A percentile compares a stretch with the other conserved stretches of the same genome.
These are phyloP conservation scores for Clavispora santaluciae DNA, from an alignment of 805 yeast genomes.

Conservation along the genomic window DNA sequence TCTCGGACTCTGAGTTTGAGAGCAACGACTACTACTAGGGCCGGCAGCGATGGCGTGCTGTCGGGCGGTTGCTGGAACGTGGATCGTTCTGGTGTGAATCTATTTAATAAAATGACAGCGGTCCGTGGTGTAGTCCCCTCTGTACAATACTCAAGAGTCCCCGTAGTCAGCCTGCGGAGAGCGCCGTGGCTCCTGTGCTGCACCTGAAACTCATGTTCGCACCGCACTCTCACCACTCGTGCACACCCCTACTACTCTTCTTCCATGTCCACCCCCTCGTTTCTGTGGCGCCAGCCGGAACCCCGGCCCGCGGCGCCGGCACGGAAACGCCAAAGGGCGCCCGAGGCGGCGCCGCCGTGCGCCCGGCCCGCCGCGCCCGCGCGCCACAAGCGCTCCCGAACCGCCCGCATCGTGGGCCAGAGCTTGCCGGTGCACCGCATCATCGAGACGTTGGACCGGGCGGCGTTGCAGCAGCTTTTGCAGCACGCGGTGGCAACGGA, in stretches of 20 bases:
- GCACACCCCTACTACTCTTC: neutral
- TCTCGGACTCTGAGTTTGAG: constrained; percentile 32
- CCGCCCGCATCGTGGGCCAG: constrained; percentile 49
- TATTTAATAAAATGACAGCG: neutral
- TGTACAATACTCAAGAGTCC: no score
- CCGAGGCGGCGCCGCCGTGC: neutral
- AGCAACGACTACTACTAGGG: constrained; percentile 38
- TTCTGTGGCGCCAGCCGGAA: constrained; percentile 3
- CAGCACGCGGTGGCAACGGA: constrained; percentile 49
- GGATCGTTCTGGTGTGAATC: neutral
- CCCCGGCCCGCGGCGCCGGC: neutral
- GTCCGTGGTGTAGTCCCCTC: no score
- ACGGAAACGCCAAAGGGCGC: constrained; percentile 2
- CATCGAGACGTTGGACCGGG: constrained; percentile 62
- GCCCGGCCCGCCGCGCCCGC: neutral
- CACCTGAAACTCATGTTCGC: neutral
- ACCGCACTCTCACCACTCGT: neutral
- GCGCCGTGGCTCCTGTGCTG: no score
- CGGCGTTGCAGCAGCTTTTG: constrained; percentile 49
- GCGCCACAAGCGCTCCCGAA: constrained; percentile 28
- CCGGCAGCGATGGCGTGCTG: neutral
- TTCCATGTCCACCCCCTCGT: constrained; percentile 1
- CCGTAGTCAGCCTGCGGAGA: no score
- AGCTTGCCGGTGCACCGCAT: constrained; percentile 58
- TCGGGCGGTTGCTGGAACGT: neutral